These are phyloP conservation scores for Actinomortierella wolfii DNA, from an alignment of 371 early-diverging fungal genomes.

Conservation along the genomic window DNA sequence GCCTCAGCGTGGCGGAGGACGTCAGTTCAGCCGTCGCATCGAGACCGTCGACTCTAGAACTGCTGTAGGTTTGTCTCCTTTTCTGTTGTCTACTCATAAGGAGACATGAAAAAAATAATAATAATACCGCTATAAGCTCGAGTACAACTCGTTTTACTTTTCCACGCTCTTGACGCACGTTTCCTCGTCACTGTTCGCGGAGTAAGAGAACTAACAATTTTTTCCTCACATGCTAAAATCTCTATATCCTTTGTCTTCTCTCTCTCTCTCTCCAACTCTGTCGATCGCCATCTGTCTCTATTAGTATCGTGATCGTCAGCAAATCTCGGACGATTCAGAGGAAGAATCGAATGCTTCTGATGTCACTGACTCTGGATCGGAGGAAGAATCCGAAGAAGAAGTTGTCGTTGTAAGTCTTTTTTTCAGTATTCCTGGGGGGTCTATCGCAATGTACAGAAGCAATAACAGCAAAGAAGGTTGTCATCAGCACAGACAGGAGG, in stretches of 20 bases:
- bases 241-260: background rate
- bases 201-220: background rate
- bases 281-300: background rate
- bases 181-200: slow-evolving; percentile 4
- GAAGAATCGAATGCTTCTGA: slow-evolving; percentile 35
- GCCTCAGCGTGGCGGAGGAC: slow-evolving; percentile 53
- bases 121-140: background rate
- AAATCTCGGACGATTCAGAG: slow-evolving; percentile 32
- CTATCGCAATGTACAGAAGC: too few species aligned
- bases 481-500: too few species aligned
- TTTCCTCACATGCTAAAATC: too few species aligned
- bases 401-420: slow-evolving; percentile 17
- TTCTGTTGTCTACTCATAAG: background rate
- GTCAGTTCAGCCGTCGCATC: slow-evolving; percentile 50
- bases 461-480: too few species aligned
- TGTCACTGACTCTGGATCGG: slow-evolving; percentile 27
- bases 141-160: too few species aligned
- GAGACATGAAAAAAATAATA: background rate
- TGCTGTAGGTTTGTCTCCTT: slow-evolving; percentile 1
- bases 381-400: slow-evolving; percentile 41
- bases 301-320: slow-evolving; percentile 41
- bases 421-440: too few species aligned
- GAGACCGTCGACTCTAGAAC: slow-evolving; percentile 41
- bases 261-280: slow-evolving; percentile 5
- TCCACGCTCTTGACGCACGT: slow-evolving; percentile 5